These are phyloP conservation scores for Casuarina equisetifolia DNA, from an alignment of 306 rosid genomes.

Conservation along the genomic window DNA sequence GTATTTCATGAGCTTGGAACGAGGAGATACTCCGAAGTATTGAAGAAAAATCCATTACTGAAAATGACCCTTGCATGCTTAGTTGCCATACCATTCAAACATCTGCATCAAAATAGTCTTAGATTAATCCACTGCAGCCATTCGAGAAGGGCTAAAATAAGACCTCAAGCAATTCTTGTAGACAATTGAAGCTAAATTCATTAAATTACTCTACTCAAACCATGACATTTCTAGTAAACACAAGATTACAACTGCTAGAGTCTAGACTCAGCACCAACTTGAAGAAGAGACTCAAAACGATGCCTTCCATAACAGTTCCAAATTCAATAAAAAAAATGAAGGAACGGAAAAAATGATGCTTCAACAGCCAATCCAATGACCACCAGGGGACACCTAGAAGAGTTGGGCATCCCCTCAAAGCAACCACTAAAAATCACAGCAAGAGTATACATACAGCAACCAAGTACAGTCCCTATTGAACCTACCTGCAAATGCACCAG, in stretches of 20 bases:
- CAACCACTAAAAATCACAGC: neutral
- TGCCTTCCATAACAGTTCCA: neutral
- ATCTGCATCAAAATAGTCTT: slow-evolving; percentile 52
- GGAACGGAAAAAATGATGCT: neutral
- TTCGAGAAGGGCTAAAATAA: neutral
- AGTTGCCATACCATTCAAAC: slow-evolving; percentile 50
- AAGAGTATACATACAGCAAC: neutral
- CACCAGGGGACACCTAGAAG: neutral
- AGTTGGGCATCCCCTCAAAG: neutral
- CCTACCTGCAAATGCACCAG: neutral
- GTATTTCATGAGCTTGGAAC: slow-evolving; percentile 36
- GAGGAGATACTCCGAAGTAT: slow-evolving; percentile 32
- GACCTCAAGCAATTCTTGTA: neutral
- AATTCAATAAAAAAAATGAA: neutral
- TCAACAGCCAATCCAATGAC: neutral
- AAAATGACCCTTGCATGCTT: slow-evolving; percentile 27
- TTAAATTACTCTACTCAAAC: slow-evolving; percentile 2
- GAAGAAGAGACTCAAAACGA: neutral
- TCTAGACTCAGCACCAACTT: neutral
- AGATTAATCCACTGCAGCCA: slow-evolving; percentile 21
- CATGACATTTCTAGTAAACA: neutral
- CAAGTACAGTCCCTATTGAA: neutral
- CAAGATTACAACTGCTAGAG: neutral
- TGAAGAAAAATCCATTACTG: slow-evolving; percentile 22
- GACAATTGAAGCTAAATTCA: slow-evolving; percentile 5